phyloP scores from a whole-genome alignment of 352 stramenopile species.

The Aphanomyces euteiches region DNA sequence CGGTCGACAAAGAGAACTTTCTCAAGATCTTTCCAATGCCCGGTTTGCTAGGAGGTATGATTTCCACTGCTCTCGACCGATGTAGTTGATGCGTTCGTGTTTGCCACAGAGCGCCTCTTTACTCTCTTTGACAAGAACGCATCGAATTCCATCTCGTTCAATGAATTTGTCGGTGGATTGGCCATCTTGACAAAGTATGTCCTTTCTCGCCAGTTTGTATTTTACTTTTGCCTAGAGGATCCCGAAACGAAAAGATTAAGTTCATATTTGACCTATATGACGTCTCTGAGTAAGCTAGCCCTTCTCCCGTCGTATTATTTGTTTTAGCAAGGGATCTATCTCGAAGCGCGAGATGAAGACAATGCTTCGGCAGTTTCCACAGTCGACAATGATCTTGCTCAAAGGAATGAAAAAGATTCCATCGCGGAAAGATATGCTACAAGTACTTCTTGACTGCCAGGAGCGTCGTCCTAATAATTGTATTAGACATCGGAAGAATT shows the following conservation, averaged over 20 bases:
- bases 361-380: conserved; percentile 82
- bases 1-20: conserved; percentile 91
- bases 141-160: conserved; percentile 84
- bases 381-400: conserved; percentile 61
- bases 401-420: conserved; percentile 32
- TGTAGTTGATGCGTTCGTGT: background rate
- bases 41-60: conserved; percentile 75
- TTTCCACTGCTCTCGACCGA: background rate
- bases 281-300: conserved; percentile 56
- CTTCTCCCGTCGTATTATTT: background rate
- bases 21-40: conserved; percentile 91
- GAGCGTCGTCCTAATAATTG: background rate
- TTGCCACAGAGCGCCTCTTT: conserved; percentile 78
- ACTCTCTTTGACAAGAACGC: conserved; percentile 89
- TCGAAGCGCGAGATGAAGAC: conserved; percentile 79
- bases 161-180: conserved; percentile 89
- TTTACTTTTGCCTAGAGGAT: conserved; percentile 52
- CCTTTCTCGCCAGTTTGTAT: background rate
- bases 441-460: conserved; percentile 23
- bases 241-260: conserved; percentile 86
- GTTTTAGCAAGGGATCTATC: conserved; percentile 73
- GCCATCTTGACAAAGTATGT: conserved; percentile 54
- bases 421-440: background rate
- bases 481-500: background rate
- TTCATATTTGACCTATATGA: conserved; percentile 94